These are phyloP conservation scores for Keithomyces neogunnii DNA, from an alignment of 2,329 filamentous ascomycete species.

Conservation along the genomic window DNA sequence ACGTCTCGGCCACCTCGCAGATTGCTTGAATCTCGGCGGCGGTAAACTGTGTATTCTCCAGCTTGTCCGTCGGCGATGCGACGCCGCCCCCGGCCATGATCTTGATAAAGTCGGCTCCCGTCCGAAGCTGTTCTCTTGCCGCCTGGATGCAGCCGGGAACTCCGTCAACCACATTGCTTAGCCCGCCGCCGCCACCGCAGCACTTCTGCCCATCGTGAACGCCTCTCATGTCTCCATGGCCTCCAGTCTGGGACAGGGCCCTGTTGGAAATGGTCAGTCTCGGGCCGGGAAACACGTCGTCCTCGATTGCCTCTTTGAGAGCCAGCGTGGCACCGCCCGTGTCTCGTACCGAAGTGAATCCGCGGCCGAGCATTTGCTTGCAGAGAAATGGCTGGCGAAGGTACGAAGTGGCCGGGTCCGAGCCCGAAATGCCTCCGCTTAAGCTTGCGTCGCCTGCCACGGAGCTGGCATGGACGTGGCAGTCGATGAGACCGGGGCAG, in stretches of 20 bases:
- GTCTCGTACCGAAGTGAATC: constrained; percentile 51
- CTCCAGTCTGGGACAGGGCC: constrained; percentile 49
- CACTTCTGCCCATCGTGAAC: constrained; percentile 25
- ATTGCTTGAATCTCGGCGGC: constrained; percentile 48
- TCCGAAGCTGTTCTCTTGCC: constrained; percentile 44
- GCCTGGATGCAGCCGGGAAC: constrained; percentile 44
- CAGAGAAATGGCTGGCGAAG: constrained; percentile 39
- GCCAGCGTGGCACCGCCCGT: constrained; percentile 47
- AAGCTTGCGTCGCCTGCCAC: constrained; percentile 20
- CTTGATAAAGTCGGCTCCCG: constrained; percentile 53
- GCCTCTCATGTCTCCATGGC: constrained; percentile 44
- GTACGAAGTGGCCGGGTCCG: constrained; percentile 27
- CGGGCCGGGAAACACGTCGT: constrained; percentile 47
- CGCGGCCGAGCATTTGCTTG: constrained; percentile 42
- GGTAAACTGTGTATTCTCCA: constrained; percentile 48
- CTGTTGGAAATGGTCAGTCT: constrained; percentile 46
- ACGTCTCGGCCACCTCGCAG: constrained; percentile 36
- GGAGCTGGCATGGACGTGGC: constrained; percentile 22
- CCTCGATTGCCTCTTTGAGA: constrained; percentile 46
- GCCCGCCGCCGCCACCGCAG: constrained; percentile 3
- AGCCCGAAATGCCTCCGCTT: constrained; percentile 12
- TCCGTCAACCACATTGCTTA: constrained; percentile 30
- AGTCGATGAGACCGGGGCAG: constrained; percentile 24
- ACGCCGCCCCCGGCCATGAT: constrained; percentile 53
- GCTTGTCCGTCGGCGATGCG: constrained; percentile 42